Percentiles rank a stretch among this genome's conserved stretches.
Evolutionary conservation across 352 stramenopile species (phyloP).

Genomic region (Hyaloperonospora brassicae): DNA sequence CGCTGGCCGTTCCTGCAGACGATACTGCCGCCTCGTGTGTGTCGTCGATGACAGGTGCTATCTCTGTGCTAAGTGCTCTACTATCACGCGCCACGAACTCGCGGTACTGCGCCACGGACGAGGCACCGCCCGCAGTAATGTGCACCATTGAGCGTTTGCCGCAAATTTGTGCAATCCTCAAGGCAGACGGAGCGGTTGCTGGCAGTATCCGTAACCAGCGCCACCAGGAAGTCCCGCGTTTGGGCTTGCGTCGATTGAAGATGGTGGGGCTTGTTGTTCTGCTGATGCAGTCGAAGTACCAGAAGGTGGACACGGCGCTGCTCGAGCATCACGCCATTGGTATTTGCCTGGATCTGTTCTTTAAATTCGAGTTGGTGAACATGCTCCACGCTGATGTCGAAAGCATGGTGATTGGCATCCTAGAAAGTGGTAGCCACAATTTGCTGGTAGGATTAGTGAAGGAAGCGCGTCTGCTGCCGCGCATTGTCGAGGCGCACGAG

Average conservation of each 20-base stretch:
- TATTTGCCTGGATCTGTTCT: constrained; percentile 77
- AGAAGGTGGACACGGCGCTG: constrained; percentile 62
- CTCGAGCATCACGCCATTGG: constrained; percentile 63
- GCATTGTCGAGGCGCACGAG: constrained; percentile 70
- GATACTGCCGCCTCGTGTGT: constrained; percentile 24
- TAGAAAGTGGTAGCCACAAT: constrained; percentile 71
- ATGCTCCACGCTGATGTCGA: constrained; percentile 84
- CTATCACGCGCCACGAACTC: constrained; percentile 71
- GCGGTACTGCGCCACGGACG: constrained; percentile 58
- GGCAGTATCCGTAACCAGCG: constrained; percentile 70
- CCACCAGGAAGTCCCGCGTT: constrained; percentile 56
- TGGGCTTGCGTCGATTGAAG: constrained; percentile 74
- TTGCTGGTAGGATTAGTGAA: constrained; percentile 70
- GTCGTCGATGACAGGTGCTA: constrained; percentile 72
- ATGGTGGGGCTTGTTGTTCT: constrained; percentile 71
- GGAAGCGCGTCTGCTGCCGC: constrained; percentile 54
- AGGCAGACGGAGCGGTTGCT: constrained; percentile 47
- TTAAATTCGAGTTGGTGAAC: constrained; percentile 83
- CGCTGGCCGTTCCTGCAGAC: constrained; percentile 38
- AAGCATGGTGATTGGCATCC: constrained; percentile 77
- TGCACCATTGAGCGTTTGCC: constrained; percentile 50
- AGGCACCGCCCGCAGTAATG: constrained; percentile 49
- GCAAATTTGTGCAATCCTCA: constrained; percentile 59
- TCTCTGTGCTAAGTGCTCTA: constrained; percentile 71
- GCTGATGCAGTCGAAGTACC: constrained; percentile 80